A percentile compares a stretch with the other conserved stretches of the same genome.
Evolutionary conservation across 371 early-diverging fungal genomes (phyloP).

Genomic region (Saksenaea oblongispora): DNA sequence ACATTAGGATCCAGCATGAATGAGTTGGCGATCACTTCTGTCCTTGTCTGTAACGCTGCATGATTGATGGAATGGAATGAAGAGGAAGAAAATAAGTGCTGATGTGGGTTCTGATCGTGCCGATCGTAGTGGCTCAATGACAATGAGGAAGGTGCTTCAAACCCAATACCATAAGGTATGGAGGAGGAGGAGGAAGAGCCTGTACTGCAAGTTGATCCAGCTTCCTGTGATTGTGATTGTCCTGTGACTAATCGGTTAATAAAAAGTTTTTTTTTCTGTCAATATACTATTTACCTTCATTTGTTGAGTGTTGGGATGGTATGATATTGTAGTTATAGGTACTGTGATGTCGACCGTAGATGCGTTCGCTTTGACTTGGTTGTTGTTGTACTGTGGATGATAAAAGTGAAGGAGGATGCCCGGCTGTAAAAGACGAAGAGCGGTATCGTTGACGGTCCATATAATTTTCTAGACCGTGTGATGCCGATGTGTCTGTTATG

Average conservation of each 20-base stretch:
- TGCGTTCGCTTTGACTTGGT: background rate
- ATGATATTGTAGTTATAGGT: background rate
- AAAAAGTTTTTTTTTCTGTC: background rate
- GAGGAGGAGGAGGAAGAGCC: background rate
- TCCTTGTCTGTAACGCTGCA: slow-evolving; percentile 19
- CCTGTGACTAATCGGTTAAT: background rate
- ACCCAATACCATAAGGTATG: slow-evolving; percentile 8
- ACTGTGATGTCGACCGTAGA: background rate
- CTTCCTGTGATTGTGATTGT: background rate
- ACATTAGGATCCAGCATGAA: slow-evolving; percentile 30
- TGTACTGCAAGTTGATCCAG: background rate
- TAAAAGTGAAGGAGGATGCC: background rate
- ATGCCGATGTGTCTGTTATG: background rate
- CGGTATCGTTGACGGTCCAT: slow-evolving; percentile 2
- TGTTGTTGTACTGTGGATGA: background rate
- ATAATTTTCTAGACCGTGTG: background rate
- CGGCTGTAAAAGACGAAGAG: background rate
- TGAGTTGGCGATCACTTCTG: slow-evolving; percentile 22
- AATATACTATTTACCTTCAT: background rate
- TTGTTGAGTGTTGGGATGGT: background rate
- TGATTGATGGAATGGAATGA: slow-evolving; percentile 32
- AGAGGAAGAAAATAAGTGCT: slow-evolving; percentile 29
- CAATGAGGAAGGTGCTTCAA: background rate
- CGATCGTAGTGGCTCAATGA: background rate
- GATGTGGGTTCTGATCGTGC: slow-evolving; percentile 25